Evolutionary conservation across 2,329 filamentous ascomycete species (phyloP).

Genomic region (Aspergillus pseudoterreus): DNA sequence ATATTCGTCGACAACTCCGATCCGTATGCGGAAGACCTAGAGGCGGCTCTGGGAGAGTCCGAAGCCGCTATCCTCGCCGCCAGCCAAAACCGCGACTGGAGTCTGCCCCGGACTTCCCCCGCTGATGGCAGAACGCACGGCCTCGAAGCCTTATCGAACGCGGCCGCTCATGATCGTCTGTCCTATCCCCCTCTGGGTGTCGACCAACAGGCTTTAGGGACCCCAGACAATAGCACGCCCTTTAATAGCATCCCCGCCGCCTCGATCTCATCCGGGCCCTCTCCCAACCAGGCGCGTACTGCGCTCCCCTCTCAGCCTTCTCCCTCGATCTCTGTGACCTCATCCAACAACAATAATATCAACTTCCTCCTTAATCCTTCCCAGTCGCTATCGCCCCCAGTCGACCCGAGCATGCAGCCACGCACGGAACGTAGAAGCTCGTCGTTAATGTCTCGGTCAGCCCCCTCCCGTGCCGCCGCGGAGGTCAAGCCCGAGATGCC

Average conservation of each 20-base stretch:
- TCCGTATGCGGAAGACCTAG: constrained; percentile 54
- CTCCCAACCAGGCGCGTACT: constrained; percentile 32
- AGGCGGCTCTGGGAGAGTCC: constrained; percentile 30
- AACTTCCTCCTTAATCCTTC: constrained; percentile 55
- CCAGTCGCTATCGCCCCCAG: constrained; percentile 40
- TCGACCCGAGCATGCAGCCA: constrained; percentile 41
- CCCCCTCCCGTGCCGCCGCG: constrained; percentile 11
- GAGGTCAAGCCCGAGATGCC: constrained; percentile 24
- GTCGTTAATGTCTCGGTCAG: constrained; percentile 25
- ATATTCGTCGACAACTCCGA: constrained; percentile 61
- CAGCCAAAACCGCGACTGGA: constrained; percentile 31
- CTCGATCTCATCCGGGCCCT: constrained; percentile 23
- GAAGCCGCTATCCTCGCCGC: constrained; percentile 26
- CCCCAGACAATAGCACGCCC: constrained; percentile 14
- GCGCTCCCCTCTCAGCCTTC: constrained; percentile 35
- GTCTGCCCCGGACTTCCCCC: constrained; percentile 21
- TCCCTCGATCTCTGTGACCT: constrained; percentile 42
- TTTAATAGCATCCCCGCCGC: constrained; percentile 19
- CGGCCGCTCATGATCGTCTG: constrained; percentile 44
- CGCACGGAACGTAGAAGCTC: constrained; percentile 26
- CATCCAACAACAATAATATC: constrained; percentile 46
- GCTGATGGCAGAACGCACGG: constrained; percentile 44
- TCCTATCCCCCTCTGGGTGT: constrained; percentile 21
- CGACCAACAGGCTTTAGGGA: constrained; percentile 22
- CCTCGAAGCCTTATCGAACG: constrained; percentile 53